phyloP scores from a whole-genome alignment of 208 protist genomes.

The Trichomonas vaginalis region DNA sequence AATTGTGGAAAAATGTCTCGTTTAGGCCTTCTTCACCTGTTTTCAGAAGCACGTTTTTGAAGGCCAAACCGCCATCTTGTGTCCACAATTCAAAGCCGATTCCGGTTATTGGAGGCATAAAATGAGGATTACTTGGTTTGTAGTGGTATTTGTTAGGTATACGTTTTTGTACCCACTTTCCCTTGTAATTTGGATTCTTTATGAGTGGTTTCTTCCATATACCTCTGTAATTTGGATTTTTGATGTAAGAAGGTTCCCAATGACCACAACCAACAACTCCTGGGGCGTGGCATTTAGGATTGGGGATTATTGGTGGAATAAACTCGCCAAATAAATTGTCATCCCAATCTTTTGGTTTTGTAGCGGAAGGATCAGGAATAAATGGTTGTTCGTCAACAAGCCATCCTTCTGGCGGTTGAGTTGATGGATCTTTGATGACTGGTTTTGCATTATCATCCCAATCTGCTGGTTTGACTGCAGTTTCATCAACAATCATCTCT shows the following conservation, averaged over 20 bases:
- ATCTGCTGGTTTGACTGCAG: constrained; percentile 30
- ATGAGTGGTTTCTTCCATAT: constrained; percentile 27
- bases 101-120: not conserved
- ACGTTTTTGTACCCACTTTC: constrained; percentile 30
- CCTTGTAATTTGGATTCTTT: constrained; percentile 41
- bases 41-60: not conserved
- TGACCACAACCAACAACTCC: not conserved
- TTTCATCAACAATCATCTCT: not conserved
- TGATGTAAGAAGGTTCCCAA: constrained; percentile 17
- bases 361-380: constrained; percentile 25
- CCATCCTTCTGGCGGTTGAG: constrained; percentile 27
- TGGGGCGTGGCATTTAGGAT: not conserved
- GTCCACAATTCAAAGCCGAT: not conserved
- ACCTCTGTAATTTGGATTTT: constrained; percentile 39
- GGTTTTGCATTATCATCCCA: constrained; percentile 26
- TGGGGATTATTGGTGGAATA: not conserved
- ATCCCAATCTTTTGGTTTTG: constrained; percentile 31
- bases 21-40: not conserved
- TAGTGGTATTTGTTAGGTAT: constrained; percentile 37
- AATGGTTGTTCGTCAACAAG: constrained; percentile 25
- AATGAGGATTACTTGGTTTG: not conserved
- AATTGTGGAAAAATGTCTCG: not conserved
- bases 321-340: constrained; percentile 4
- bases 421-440: not conserved
- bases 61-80: not conserved